Evolutionary conservation across 2,329 filamentous ascomycete genomes (phyloP).

Genomic region (Microdochium bolleyi): DNA sequence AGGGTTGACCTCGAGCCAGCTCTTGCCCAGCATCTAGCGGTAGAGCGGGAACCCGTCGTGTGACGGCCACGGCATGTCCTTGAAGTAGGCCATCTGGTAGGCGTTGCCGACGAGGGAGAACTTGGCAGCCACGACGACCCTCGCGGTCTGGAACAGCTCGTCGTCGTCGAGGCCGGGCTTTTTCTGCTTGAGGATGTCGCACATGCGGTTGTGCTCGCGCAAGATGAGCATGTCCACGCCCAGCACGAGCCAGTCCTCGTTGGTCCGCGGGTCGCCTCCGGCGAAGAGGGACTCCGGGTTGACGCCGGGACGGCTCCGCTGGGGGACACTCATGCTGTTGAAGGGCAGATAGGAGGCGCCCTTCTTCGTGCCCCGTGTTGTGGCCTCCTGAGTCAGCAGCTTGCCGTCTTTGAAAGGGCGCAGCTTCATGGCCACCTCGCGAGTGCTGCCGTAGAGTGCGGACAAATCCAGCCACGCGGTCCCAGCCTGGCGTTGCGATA

Average conservation of each 20-base stretch:
- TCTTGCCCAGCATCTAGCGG: conserved; percentile 5
- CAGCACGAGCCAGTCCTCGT: conserved; percentile 9
- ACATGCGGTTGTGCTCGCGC: conserved; percentile 10
- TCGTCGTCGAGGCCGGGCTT: conserved; percentile 7
- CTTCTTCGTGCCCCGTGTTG: neutral
- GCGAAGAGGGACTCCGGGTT: conserved; percentile 5
- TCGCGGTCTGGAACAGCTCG: conserved; percentile 7
- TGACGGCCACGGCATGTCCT: conserved; percentile 8
- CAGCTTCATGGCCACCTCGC: conserved; percentile 4
- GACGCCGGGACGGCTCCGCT: conserved; percentile 3
- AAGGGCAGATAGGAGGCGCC: conserved; percentile 4
- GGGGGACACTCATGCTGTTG: conserved; percentile 5
- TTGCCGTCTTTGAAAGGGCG: conserved; percentile 5
- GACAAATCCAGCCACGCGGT: conserved; percentile 9
- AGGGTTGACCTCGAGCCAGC: conserved; percentile 8
- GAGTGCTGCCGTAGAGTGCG: conserved; percentile 7
- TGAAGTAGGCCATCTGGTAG: conserved; percentile 10
- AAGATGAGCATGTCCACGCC: conserved; percentile 7
- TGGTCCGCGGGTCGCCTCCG: conserved; percentile 8
- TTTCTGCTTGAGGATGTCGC: conserved; percentile 4
- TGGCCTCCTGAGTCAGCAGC: conserved; percentile 5
- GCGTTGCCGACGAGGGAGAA: conserved; percentile 7
- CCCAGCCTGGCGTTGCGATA: too few relatives aligned
- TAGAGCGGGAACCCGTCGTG: conserved; percentile 8
- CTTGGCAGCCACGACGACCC: conserved; percentile 8